These are phyloP conservation scores for Myriangium duriaei DNA, from an alignment of 2,329 filamentous ascomycete species.

Conservation along the genomic window DNA sequence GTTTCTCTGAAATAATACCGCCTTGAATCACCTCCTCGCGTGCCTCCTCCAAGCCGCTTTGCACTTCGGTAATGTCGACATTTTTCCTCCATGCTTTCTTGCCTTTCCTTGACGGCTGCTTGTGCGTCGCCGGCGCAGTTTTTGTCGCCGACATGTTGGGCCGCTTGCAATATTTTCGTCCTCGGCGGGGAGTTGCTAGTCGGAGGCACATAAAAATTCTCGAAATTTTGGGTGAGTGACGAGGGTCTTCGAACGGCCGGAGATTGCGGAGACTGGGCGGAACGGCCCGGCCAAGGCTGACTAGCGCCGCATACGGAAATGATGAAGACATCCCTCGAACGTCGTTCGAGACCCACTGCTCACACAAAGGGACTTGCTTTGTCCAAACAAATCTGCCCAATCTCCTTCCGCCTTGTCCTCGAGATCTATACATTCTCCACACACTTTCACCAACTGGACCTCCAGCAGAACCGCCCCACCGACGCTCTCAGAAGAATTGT, in stretches of 20 bases:
- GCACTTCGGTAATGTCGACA: slow-evolving; percentile 79
- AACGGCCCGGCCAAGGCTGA: too few species aligned
- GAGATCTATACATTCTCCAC: too few species aligned
- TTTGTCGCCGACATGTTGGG: slow-evolving; percentile 32
- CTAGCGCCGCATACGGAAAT: too few species aligned
- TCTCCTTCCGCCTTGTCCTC: too few species aligned
- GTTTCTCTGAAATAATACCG: slow-evolving; percentile 73
- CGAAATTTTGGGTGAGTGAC: slow-evolving; percentile 2
- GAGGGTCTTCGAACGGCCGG: neutral
- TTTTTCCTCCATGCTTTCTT: slow-evolving; percentile 99
- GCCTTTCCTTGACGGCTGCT: slow-evolving; percentile 85
- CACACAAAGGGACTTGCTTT: too few species aligned
- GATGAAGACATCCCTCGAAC: too few species aligned
- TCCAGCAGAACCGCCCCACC: too few species aligned
- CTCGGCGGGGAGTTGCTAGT: neutral
- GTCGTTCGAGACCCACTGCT: too few species aligned
- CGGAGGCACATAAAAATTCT: slow-evolving; percentile 4
- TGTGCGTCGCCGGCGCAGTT: slow-evolving; percentile 64
- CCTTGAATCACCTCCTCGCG: slow-evolving; percentile 87
- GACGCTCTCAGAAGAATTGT: too few species aligned
- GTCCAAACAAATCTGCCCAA: too few species aligned
- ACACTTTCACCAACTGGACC: too few species aligned
- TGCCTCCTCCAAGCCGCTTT: slow-evolving; percentile 67
- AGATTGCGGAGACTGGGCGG: neutral
- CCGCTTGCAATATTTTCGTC: slow-evolving; percentile 3